Percentiles rank a stretch among this genome's conserved stretches.
These are phyloP conservation scores for Chrysosporium queenslandicum DNA, from an alignment of 2,329 filamentous ascomycete species.

Conservation along the genomic window DNA sequence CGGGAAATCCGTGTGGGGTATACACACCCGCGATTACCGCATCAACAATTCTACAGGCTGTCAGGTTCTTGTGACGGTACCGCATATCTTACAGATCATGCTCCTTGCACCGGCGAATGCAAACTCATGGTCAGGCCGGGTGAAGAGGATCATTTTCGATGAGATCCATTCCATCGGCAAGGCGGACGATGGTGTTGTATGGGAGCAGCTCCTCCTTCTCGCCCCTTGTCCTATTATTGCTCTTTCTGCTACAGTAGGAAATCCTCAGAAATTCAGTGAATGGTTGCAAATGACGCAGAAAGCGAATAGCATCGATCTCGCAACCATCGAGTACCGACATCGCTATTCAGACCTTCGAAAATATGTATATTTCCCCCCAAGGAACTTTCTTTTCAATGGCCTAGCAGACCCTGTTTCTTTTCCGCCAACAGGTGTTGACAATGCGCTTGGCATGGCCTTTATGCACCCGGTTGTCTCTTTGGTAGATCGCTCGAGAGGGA, in stretches of 20 bases:
- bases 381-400: conserved; percentile 43
- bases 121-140: conserved; percentile 54
- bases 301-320: conserved; percentile 52
- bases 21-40: conserved; percentile 64
- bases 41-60: conserved; percentile 64
- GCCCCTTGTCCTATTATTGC: conserved; percentile 69
- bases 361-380: conserved; percentile 52
- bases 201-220: conserved; percentile 66
- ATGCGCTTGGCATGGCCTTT: conserved; percentile 44
- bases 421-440: conserved; percentile 40
- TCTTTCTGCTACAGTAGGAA: conserved; percentile 69
- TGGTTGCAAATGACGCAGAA: conserved; percentile 59
- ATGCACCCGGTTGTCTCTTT: conserved; percentile 59
- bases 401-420: conserved; percentile 35
- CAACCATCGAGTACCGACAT: conserved; percentile 57
- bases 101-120: conserved; percentile 57
- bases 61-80: conserved; percentile 67
- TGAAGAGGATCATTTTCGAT: conserved; percentile 71
- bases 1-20: conserved; percentile 64
- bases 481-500: conserved; percentile 50
- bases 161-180: conserved; percentile 74
- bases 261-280: conserved; percentile 57
- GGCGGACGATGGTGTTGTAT: conserved; percentile 63
- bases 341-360: conserved; percentile 72
- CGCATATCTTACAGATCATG: conserved; percentile 71